Evolutionary conservation across 495 filamentous ascomycete species (phyloP), one percentile per base, ranked within the genome.

Genomic region (Penicillium turbatum): DNA sequence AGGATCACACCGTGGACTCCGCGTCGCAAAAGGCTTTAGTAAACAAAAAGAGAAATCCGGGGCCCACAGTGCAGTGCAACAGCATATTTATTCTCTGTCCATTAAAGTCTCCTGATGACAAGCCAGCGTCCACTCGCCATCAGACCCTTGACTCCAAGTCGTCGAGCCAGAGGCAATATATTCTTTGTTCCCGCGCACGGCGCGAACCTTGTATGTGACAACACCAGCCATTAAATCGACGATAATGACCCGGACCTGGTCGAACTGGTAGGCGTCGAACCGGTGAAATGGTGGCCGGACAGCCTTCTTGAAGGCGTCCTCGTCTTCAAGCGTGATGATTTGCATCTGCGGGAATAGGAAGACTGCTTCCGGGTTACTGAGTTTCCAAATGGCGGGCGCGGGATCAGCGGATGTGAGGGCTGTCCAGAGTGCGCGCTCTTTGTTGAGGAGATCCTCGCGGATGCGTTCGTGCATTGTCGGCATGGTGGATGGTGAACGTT

Each of bases 201-300:
- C 72, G 12, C 63, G 60, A 34, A 75, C 56, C 37, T 60, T 61
- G 45, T 73, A 75, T 16, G 72, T 75, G 8, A 77, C 62, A 1
- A 64, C 55, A 5, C 71, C 73, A 0, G 72, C 73, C 73, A 77
- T 77, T 9, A 77, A 53, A 51, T 77, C 73, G 34, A 77, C 70
- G n/a, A 75, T 60, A 54, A 74, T 71, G 3, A 66, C 65, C 2
- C 67, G 63, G 6, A 75, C 72, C 10, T 77, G 63, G 15, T 64
- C 57, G 5, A 77, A 53, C 39, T 72, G 63, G 50, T 70, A 77
- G 34, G 55, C 60, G 39, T 77, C 73, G 46, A 77, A 77, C 0
- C 67, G 68, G 44, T 77, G 73, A 51, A 77, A 77, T 0, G 71
- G 72, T 12, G 72, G 63, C 19, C 60, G 60, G 40, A 77, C 44